Conservation (phyloP, 2,329 filamentous ascomycete genomes). For the Alternaria gaisen region DNA sequence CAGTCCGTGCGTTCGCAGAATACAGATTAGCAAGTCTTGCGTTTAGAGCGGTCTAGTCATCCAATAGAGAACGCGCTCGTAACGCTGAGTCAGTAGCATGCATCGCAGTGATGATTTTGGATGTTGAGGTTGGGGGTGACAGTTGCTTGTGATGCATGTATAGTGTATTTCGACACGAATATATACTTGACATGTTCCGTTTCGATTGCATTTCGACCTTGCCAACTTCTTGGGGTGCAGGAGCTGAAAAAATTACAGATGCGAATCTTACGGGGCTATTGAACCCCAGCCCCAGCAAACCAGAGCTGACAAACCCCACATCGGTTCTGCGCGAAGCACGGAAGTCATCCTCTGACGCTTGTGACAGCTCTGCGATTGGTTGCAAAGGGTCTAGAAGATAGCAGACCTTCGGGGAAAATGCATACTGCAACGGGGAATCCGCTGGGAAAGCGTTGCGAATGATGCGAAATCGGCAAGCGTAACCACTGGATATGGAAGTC, state of each 20-base stretch:
- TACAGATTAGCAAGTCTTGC: constrained; percentile 19
- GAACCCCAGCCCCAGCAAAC: constrained; percentile 2
- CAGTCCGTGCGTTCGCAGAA: constrained; percentile 24
- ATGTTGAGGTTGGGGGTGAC: neutral
- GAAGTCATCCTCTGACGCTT: constrained; percentile 12
- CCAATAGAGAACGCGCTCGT: constrained; percentile 10
- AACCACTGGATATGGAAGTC: constrained; percentile 7
- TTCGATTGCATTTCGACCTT: neutral
- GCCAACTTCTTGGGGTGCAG: neutral
- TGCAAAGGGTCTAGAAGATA: constrained; percentile 10
- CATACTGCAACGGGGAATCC: constrained; percentile 10
- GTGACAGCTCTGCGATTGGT: constrained; percentile 15
- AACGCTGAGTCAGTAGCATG: constrained; percentile 20
- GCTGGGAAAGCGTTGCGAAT: constrained; percentile 8
- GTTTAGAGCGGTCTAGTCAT: constrained; percentile 13
- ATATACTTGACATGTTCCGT: neutral
- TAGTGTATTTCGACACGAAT: neutral
- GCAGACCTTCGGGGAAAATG: constrained; percentile 7
- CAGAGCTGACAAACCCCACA: constrained; percentile 34
- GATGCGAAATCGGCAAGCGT: constrained; percentile 13
- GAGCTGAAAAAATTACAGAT: neutral
- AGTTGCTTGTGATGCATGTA: neutral
- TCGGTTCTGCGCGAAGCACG: constrained; percentile 13
- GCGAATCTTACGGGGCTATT: constrained; percentile 3
- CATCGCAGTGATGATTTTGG: neutral